These are phyloP conservation scores for Penstemon eatonii DNA, from an alignment of 257 asterid species.

Conservation along the genomic window DNA sequence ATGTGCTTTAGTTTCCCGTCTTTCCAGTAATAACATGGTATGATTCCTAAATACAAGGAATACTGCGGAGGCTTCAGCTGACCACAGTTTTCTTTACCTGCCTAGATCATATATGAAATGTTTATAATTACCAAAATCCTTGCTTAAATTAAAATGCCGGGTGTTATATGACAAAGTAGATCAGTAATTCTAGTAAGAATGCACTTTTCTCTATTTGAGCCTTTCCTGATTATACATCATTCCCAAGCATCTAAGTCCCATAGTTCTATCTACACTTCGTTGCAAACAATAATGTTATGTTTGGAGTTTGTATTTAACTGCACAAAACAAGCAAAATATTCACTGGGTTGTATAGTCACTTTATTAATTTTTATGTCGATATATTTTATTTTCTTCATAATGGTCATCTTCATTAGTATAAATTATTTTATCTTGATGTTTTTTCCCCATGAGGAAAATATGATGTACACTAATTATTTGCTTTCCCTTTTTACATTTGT, in stretches of 20 bases:
- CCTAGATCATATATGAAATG: constrained; percentile 4
- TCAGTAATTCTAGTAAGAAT: too few species aligned
- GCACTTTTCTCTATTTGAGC: not conserved
- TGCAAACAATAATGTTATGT: not conserved
- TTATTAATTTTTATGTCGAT: not conserved
- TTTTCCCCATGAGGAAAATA: not conserved
- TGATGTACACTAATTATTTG: not conserved
- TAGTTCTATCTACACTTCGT: not conserved
- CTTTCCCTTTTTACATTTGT: not conserved
- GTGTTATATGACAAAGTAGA: too few species aligned
- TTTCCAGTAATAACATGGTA: not conserved
- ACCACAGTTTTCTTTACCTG: not conserved
- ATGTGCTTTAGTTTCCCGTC: not conserved
- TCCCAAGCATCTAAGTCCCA: too few species aligned
- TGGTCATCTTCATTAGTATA: not conserved
- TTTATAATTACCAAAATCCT: not conserved
- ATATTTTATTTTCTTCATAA: not conserved
- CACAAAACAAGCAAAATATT: not conserved
- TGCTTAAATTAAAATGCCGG: not conserved
- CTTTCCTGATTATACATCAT: too few species aligned
- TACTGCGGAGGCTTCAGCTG: not conserved
- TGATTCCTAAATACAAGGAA: not conserved
- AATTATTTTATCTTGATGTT: not conserved
- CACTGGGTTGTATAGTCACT: not conserved
- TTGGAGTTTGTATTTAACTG: not conserved